Conservation (phyloP, 345 rosid species). For the Anacardium occidentale region DNA sequence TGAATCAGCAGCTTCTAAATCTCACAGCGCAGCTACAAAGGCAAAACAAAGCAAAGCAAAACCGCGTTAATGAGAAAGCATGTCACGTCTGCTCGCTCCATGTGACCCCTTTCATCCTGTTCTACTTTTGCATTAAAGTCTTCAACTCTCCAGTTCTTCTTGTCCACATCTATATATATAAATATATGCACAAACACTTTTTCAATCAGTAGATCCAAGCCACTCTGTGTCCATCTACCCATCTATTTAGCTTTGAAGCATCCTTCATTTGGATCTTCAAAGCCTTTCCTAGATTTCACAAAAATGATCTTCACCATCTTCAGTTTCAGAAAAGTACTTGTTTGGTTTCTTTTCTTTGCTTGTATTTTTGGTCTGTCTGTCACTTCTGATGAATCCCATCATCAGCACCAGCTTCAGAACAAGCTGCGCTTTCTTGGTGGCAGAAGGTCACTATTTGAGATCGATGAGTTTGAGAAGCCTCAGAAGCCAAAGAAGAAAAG, state of each 20-base stretch:
- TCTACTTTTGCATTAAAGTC: conserved; percentile 36
- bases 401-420: conserved; percentile 18
- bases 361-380: conserved; percentile 22
- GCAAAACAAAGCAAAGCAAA: not conserved
- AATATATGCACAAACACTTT: not conserved
- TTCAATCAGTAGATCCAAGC: conserved; percentile 28
- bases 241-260: conserved; percentile 13
- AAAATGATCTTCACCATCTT: conserved; percentile 39
- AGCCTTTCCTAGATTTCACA: conserved; percentile 12
- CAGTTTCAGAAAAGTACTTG: conserved; percentile 45
- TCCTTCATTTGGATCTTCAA: conserved; percentile 28
- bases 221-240: not conserved
- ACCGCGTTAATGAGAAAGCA: conserved; percentile 20
- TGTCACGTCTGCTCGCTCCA: conserved; percentile 21
- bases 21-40: too few species aligned
- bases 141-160: conserved; percentile 1
- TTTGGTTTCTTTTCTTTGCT: conserved; percentile 34
- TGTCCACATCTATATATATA: conserved; percentile 7
- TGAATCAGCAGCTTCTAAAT: not conserved
- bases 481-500: conserved; percentile 44
- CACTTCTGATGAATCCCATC: not conserved
- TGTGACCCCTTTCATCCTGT: conserved; percentile 43
- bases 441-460: conserved; percentile 42
- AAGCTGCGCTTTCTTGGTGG: conserved; percentile 28
- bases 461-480: conserved; percentile 36